A percentile compares a stretch with the other conserved stretches of the same genome.
Conservation (phyloP, 2,329 filamentous ascomycete genomes). For the Penicillium corylophilum region DNA sequence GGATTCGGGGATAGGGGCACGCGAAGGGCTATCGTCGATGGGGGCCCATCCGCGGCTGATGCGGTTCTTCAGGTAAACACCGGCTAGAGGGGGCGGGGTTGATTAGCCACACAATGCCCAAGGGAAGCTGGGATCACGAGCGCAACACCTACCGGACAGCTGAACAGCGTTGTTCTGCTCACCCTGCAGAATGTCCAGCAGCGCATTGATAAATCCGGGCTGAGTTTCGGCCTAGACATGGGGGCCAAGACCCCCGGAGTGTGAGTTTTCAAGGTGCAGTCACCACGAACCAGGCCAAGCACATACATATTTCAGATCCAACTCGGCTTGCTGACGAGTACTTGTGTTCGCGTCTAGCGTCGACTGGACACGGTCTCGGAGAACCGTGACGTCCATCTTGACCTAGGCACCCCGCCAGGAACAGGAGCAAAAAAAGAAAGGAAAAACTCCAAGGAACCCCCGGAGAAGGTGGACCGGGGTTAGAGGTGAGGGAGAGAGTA, state of each 20-base stretch:
- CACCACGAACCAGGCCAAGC: conserved; percentile 13
- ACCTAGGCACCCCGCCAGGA: conserved; percentile 33
- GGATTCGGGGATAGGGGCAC: conserved; percentile 76
- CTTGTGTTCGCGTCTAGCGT: conserved; percentile 64
- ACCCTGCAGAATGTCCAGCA: conserved; percentile 83
- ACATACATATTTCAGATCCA: conserved; percentile 64
- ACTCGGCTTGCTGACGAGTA: conserved; percentile 61
- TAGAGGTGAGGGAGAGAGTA: conserved; percentile 8
- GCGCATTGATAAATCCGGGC: conserved; percentile 83
- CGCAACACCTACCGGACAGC: conserved; percentile 72
- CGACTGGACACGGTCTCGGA: conserved; percentile 63
- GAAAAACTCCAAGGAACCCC: conserved; percentile 23
- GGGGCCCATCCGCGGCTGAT: conserved; percentile 88
- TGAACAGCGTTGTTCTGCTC: conserved; percentile 84
- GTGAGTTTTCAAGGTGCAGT: conserved; percentile 15
- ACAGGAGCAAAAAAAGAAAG: conserved; percentile 24
- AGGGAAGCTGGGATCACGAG: not conserved
- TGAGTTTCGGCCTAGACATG: conserved; percentile 76
- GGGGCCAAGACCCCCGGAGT: conserved; percentile 11
- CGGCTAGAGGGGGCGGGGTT: conserved; percentile 58
- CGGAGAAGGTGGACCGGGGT: conserved; percentile 20
- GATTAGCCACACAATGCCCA: conserved; percentile 6
- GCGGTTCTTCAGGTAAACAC: conserved; percentile 97
- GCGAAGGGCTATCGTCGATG: conserved; percentile 70
- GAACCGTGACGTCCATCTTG: conserved; percentile 60